Percentiles rank a stretch among this genome's conserved stretches.
Evolutionary conservation across 2,329 filamentous ascomycete genomes (phyloP).

Genomic region (Ophiocordyceps camponoti-saundersi): DNA sequence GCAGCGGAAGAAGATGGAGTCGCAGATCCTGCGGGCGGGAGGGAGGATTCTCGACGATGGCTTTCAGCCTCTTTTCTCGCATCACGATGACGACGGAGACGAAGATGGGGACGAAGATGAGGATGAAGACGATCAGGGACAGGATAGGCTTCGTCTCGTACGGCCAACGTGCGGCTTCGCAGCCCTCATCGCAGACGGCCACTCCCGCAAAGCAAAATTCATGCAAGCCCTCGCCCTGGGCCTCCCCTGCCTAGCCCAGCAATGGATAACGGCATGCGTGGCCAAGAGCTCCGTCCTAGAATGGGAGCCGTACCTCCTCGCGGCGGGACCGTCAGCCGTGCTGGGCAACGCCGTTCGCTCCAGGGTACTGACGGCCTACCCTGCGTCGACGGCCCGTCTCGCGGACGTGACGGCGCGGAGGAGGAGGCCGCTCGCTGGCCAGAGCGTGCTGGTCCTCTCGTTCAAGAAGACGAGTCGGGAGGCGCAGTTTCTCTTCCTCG

Average conservation of each 20-base stretch:
- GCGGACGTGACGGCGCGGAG: conserved; percentile 38
- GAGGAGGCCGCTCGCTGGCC: conserved; percentile 44
- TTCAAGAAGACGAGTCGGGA: conserved; percentile 37
- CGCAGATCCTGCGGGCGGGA: conserved; percentile 51
- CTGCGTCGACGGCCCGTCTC: conserved; percentile 38
- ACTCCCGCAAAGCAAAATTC: conserved; percentile 79
- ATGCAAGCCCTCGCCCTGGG: conserved; percentile 87
- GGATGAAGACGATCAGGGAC: not conserved
- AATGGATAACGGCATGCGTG: conserved; percentile 66
- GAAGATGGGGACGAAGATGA: not conserved
- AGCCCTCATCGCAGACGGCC: conserved; percentile 69
- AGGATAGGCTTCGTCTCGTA: too few species aligned
- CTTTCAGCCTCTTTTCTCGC: conserved; percentile 63
- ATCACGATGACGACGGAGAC: not conserved
- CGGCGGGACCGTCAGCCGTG: conserved; percentile 63
- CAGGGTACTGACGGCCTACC: conserved; percentile 46
- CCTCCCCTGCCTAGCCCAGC: conserved; percentile 66
- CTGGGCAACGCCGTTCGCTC: conserved; percentile 66
- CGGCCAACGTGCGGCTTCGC: conserved; percentile 49
- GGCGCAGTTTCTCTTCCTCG: conserved; percentile 65
- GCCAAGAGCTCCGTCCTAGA: conserved; percentile 42
- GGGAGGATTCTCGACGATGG: conserved; percentile 56
- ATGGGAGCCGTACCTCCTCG: conserved; percentile 71
- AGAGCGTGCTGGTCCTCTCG: conserved; percentile 54
- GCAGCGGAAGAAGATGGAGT: conserved; percentile 31